phyloP scores from a whole-genome alignment of 1,284 basidiomycete species.

The Trichosporon inkin region DNA sequence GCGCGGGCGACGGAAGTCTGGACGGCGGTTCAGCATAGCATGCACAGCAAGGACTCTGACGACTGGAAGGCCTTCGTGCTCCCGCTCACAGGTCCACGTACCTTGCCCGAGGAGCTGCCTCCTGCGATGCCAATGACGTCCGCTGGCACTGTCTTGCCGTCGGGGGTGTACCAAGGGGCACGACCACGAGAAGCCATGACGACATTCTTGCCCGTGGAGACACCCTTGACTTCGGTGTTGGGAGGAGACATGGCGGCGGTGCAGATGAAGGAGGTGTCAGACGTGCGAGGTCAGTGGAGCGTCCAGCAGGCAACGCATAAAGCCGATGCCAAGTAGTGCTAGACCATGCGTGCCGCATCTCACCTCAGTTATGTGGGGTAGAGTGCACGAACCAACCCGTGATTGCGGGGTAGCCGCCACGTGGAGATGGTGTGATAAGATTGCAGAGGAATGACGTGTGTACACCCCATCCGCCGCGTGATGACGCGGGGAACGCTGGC shows the following conservation, averaged over 20 bases:
- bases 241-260: background rate
- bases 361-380: slow-evolving; percentile 1
- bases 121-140: slow-evolving; percentile 94
- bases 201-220: slow-evolving; percentile 61
- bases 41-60: no score
- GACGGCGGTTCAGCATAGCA: background rate
- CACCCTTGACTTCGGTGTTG: background rate
- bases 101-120: slow-evolving; percentile 91
- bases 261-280: no score
- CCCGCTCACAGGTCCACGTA: slow-evolving; percentile 41
- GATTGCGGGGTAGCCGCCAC: background rate
- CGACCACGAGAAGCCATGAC: slow-evolving; percentile 72
- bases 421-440: background rate
- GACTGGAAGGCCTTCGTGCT: background rate
- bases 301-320: no score
- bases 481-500: slow-evolving; percentile 4
- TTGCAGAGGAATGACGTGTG: slow-evolving; percentile 6
- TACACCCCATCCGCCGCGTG: no score
- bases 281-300: background rate
- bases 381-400: background rate
- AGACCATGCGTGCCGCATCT: no score
- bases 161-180: slow-evolving; percentile 61
- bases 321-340: no score
- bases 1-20: slow-evolving; percentile 88
- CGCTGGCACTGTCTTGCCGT: slow-evolving; percentile 62